Evolutionary conservation across 2,329 filamentous ascomycete genomes (phyloP), one percentile per base, ranked within the genome.

Genomic region (Aspergillus glaucus): DNA sequence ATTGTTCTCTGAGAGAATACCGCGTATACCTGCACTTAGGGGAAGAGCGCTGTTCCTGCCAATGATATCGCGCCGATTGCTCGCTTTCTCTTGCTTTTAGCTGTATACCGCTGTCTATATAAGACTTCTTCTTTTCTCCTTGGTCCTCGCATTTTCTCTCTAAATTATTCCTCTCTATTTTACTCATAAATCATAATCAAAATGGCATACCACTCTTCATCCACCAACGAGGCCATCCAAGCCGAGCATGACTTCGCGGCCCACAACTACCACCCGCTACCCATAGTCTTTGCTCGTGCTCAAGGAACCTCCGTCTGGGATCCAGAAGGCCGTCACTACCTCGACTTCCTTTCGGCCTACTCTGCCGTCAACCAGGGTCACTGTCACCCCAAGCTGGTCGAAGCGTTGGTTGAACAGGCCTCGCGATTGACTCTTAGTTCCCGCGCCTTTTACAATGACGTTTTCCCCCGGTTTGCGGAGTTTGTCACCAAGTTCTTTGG

Each of bases 181-280:
- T 17, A 21, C 37, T 19, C 15, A 15, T n/a, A 8, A 15, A 37
- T 56, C 67, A 72, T 52, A 71, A 72, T 34, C 69, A 37, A 17
- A 12, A 40, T 67, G 45, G 59, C 64, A 51, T 82, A 82, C 75
- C 93, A 96, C 74, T 80, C 89, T 48, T 69, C 87, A 17, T 90
- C 92, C 22, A 91, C 90, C 40, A 75, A 84, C 50, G 77, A 80
- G 60, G 92, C 93, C 61, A 94, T 96, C 68, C 75, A 83, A 46
- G 75, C 84, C 46, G 93, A 98, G 75, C 78, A 88, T 63, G 77
- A 87, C 66, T 92, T 82, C 70, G 93, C 93, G 44, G 93, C 93
- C 44, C 93, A 98, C 81, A 98, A 98, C 78, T 98, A 98, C 79
- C 91, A 97, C 72, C 93, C 93, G 14, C 81, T 98, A 2, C 93